Evolutionary conservation across 2,329 filamentous ascomycete genomes (phyloP).

Genomic region (Paecilomyces variotii): DNA sequence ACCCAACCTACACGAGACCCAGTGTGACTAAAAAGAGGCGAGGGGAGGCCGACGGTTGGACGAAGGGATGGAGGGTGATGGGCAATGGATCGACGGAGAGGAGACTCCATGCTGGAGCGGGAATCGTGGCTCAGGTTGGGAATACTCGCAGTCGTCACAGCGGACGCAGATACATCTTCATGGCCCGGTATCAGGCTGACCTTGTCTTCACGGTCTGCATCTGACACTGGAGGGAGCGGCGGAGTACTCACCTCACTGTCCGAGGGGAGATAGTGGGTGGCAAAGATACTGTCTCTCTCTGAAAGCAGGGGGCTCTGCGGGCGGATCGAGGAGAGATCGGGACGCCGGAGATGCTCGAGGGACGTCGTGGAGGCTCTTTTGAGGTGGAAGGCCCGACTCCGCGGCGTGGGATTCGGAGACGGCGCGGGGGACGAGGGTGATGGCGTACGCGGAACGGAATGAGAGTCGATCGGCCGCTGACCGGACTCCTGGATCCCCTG

Average conservation of each 20-base stretch:
- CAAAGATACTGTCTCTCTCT: slow-evolving; percentile 57
- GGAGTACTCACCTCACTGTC: slow-evolving; percentile 39
- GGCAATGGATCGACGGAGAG: slow-evolving; percentile 25
- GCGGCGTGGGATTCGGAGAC: background rate
- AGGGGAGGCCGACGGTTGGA: slow-evolving; percentile 16
- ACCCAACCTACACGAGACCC: slow-evolving; percentile 17
- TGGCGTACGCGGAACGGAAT: background rate
- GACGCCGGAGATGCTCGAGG: slow-evolving; percentile 2
- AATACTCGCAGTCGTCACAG: slow-evolving; percentile 11
- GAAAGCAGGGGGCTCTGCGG: slow-evolving; percentile 45
- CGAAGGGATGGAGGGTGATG: slow-evolving; percentile 10
- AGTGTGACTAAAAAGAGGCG: slow-evolving; percentile 19
- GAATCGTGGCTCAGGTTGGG: background rate
- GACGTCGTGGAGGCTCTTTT: slow-evolving; percentile 7
- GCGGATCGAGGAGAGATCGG: slow-evolving; percentile 9
- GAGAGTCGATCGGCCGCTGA: slow-evolving; percentile 10
- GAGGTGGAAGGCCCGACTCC: slow-evolving; percentile 2
- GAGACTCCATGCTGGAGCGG: slow-evolving; percentile 23
- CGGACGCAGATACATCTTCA: slow-evolving; percentile 23
- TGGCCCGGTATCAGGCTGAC: slow-evolving; percentile 22
- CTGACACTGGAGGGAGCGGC: slow-evolving; percentile 25
- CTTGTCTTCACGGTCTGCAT: slow-evolving; percentile 21
- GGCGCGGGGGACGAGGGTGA: background rate
- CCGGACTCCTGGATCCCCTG: slow-evolving; percentile 28
- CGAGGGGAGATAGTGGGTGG: slow-evolving; percentile 50